Base-by-base conservation (phyloP, 441 rosid species). In the Adansonia madagascariensis region DNA sequence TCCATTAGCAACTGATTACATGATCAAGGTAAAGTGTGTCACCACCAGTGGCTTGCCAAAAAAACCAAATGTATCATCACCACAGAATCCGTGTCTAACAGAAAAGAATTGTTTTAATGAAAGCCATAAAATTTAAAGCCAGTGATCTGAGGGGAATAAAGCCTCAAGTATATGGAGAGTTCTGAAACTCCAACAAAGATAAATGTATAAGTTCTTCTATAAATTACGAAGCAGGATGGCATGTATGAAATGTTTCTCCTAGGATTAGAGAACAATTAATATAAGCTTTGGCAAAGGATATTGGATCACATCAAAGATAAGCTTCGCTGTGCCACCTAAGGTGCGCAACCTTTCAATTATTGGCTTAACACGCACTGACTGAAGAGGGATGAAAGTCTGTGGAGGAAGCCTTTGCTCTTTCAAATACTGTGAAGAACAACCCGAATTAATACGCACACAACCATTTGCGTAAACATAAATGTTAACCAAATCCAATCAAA, bases 401-500 rank as follows among this genome's bases (percentile, higher is more conserved):
- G 99, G 98, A 84, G 99, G 98, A 91, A 94, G 98, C 90, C 99
- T 86, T 82, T 93, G 96, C 80, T 97, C 98, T 90, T 94, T 97
- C 86, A 97, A 86, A 85, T 94, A 94, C 99, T 97, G 98, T 86
- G 87, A 67, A 83, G 73, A 80, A 68, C 79, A 84, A 82, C 78
- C 52, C 74, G 75, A 70, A 65, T 68, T 6, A 76, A 46, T 35
- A 41, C 35, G 20, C 46, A 75, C 15, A 63, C 47, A 8, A 20
- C 31, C 39, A 20, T 39, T 73, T 71, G 63, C 75, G n/a, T 39
- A 52, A n/a, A 17, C 24, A 71, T 31, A 55, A 71, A 12, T 35
- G 17, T 53, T 35, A 71, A 71, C 50, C 49, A 71, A 71, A 14
- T 53, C 17, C 46, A 55, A 55, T 71, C 73, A 70, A 47, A 69